Conservation (phyloP, 108 stramenopile species). For the Cyclotella sp. region DNA sequence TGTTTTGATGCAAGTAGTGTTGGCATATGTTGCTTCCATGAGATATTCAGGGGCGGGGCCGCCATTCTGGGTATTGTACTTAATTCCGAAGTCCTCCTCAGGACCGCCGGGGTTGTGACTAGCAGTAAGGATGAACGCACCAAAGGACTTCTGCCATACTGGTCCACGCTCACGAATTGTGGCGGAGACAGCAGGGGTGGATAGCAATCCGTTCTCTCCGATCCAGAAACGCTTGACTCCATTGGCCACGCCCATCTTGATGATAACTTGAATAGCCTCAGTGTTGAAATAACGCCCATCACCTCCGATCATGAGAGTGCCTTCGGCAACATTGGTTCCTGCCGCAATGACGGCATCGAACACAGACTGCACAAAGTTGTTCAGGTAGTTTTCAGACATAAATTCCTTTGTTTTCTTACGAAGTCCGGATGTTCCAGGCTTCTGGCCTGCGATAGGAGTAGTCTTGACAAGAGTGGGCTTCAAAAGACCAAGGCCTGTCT, state of each 20-base stretch:
- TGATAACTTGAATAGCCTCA: slow-evolving; percentile 96
- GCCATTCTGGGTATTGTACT: slow-evolving; percentile 99
- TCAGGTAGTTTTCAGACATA: slow-evolving; percentile 93
- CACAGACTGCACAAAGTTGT: slow-evolving; percentile 98
- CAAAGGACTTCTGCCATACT: slow-evolving; percentile 95
- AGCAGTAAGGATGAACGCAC: slow-evolving; percentile 99
- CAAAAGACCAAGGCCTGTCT: slow-evolving; percentile 86
- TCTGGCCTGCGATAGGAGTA: slow-evolving; percentile 95
- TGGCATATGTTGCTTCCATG: slow-evolving; percentile 91
- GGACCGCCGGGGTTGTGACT: slow-evolving; percentile 99
- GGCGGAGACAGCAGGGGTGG: slow-evolving; percentile 98
- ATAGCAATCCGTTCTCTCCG: slow-evolving; percentile 96
- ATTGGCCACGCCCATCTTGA: slow-evolving; percentile 96
- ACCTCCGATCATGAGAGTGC: slow-evolving; percentile 95
- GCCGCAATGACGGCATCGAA: slow-evolving; percentile 91
- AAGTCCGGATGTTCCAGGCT: slow-evolving; percentile 99
- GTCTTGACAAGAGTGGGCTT: slow-evolving; percentile 80
- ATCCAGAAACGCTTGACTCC: slow-evolving; percentile 97
- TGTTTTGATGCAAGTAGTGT: slow-evolving; percentile 87
- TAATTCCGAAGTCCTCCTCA: slow-evolving; percentile 98
- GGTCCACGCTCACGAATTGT: slow-evolving; percentile 96
- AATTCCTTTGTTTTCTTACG: slow-evolving; percentile 99
- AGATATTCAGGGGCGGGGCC: slow-evolving; percentile 96
- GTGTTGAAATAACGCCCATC: slow-evolving; percentile 99
- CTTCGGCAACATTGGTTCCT: slow-evolving; percentile 89